Base-by-base conservation (phyloP, 768 basidiomycete species). In the Termitomyces sp. region DNA sequence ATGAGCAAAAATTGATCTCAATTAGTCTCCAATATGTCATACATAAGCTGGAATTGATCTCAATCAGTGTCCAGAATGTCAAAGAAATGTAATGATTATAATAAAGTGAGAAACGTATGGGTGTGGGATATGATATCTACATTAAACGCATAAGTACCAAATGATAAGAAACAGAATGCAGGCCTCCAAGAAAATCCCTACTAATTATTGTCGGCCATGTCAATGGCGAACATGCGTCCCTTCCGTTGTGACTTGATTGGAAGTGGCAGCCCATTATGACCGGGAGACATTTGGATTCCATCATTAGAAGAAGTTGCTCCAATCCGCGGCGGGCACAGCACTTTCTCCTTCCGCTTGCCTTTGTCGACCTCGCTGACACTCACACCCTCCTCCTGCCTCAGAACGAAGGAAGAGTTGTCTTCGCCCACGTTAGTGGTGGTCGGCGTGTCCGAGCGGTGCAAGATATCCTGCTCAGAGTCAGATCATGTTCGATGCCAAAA, bases 241-340 rank as follows among this genome's bases (percentile, higher is more conserved):
- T 64, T 64, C 11, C 63, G 49, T 44, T 64, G 63, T 1, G 60
- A 58, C 15, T 64, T 64, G 13, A 64, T 57, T 8, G 63, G 63
- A 4, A 64, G 60, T 24, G 63, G 63, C 15, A 52, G 15, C 22
- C 56, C 63, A 37, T 46, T 42, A 44, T 56, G 49, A 24, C 31
- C 20, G 15, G 48, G 47, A 11, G 54, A 54, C 22, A 45, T 42
- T 13, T 39, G n/a, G 2, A 54, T 41, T 20, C 31, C 45, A 36
- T 37, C 54, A 24, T 39, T 53, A 5, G 36, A 24, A 31, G 24
- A 39, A 15, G 41, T 30, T 12, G 39, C 13, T 2, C 46, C 58
- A 24, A 47, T 18, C 6, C 37, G 46, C 18, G 46, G 55, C 22
- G 48, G 50, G 12, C 50, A 42, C 15, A 39, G 30, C 7, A 16